Base-by-base conservation (phyloP, 2,329 filamentous ascomycete genomes). In the Incumbomyces delicatus region DNA sequence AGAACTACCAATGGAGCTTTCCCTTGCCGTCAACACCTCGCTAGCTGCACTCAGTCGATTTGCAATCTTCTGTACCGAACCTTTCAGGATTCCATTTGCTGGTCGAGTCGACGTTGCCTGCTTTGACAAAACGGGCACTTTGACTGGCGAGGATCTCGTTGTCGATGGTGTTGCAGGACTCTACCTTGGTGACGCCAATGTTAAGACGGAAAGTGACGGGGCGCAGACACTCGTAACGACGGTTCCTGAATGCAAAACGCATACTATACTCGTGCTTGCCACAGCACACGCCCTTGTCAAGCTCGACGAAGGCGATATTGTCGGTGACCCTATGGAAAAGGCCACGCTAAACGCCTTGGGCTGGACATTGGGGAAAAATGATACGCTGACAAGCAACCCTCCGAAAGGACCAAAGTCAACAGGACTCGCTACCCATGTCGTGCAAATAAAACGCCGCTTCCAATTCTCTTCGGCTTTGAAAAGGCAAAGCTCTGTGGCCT, bases 241-340 rank as follows among this genome's bases (percentile, higher is more conserved):
- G 46, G 81, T 94, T 32, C 74, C 76, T 37, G 71, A 85, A 18
- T 78, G 83, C 54, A 80, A 79, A 32, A 73, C 89, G 37, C 82
- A 94, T 57, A 96, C 92, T 0, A 94, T 89, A 7, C 74, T 98
- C 47, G 92, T 96, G 44, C 79, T 98, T 45, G 90, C 92, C 35
- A 94, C 89, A 11, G 92, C 92, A 2, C 92, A 98, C 63, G 92
- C 92, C 35, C 74, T 98, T 22, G 94, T 98, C 41, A 95, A 90
- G 63, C 76, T 98, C 13, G 92, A 98, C 55, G 92, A 98, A 63
- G 92, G 92, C 16, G 92, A 98, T 11, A 84, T 96, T 57, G 92
- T 98, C 37, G 92, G 92, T 59, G 92, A 98, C 61, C 92, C 92
- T 2, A 98, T 98, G 92, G 92, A 98, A 63, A 96, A 96, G 68